Evolutionary conservation across 1,139 yeast species (phyloP), one percentile per base, ranked within the genome.

Genomic region (Candida sp.): DNA sequence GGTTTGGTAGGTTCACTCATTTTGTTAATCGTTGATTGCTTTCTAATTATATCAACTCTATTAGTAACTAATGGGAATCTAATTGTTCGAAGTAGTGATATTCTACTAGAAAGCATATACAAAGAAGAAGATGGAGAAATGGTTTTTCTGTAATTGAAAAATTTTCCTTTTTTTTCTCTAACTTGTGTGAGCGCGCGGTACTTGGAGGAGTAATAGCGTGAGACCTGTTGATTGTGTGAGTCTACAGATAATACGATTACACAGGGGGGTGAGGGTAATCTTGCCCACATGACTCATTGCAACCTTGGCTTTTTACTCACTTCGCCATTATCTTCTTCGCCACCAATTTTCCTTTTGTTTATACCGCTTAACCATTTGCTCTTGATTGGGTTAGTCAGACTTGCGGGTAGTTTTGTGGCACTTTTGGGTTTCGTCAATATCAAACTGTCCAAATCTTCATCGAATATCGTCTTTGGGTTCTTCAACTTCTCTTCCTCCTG

Each of bases 301-400:
- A 43, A 30, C 35, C 35, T 35, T 25, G 26, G 17, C 23, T 28
- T 50, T 32, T 45, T 48, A 35, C 41, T 47, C 6, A 11, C 23
- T 31, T 41, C 46, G 3, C 32, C 42, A 25, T 28, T 40, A 11
- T 7, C 32, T n/a, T 46, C 48, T 38, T 23, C 3, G 27, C 11
- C 34, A 17, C 17, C 17, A 17, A 17, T 17, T 17, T 45, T 56
- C 34, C 65, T 49, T 46, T 63, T 65, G 38, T 49, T 48, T 58
- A 64, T 54, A 3, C 69, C 69, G 8, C 55, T 53, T 42, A 67
- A 60, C 70, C 69, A 65, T 43, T 57, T 59, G 35, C 58, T 59
- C 22, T 45, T 52, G 9, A 28, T 34, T 30, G 30, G 27, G n/a
- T 35, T 34, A 17, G 28, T 12, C 11, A 23, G 23, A n/a, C 7